phyloP scores from a whole-genome alignment of 768 basidiomycete species.

The Trametes cubensis region DNA sequence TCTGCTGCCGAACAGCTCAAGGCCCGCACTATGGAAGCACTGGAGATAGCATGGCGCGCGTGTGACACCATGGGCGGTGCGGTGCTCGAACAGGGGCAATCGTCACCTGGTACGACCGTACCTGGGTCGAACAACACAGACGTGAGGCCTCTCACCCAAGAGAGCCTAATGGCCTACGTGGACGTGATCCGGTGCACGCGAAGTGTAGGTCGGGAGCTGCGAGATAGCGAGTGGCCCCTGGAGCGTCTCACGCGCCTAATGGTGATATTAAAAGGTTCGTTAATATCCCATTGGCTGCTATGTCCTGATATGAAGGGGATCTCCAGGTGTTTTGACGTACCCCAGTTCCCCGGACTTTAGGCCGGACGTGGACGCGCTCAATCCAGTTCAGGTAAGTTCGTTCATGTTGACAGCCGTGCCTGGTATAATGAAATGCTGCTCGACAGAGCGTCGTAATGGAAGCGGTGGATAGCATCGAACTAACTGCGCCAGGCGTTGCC shows the following conservation, averaged over 20 bases:
- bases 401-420: background rate
- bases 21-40: slow-evolving; percentile 46
- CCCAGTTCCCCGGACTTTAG: slow-evolving; percentile 82
- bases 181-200: slow-evolving; percentile 69
- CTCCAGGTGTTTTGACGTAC: slow-evolving; percentile 75
- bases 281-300: background rate
- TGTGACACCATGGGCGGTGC: slow-evolving; percentile 68
- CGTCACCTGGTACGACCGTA: slow-evolving; percentile 11
- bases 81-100: slow-evolving; percentile 39
- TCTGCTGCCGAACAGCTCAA: slow-evolving; percentile 38
- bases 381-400: slow-evolving; percentile 70
- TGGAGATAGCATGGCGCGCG: slow-evolving; percentile 70
- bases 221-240: slow-evolving; percentile 66
- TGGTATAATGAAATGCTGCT: slow-evolving; percentile 15
- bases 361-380: slow-evolving; percentile 81
- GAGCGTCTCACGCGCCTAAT: slow-evolving; percentile 68
- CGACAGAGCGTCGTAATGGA: slow-evolving; percentile 73
- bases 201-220: slow-evolving; percentile 48
- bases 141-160: slow-evolving; percentile 68
- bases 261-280: slow-evolving; percentile 72
- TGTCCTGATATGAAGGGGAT: background rate
- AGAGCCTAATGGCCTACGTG: slow-evolving; percentile 81
- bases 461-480: slow-evolving; percentile 66
- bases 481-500: slow-evolving; percentile 60
- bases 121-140: background rate